These are phyloP conservation scores for Rhynchospora tenuis DNA, from an alignment of 176 grass and related monocot species.

Conservation along the genomic window DNA sequence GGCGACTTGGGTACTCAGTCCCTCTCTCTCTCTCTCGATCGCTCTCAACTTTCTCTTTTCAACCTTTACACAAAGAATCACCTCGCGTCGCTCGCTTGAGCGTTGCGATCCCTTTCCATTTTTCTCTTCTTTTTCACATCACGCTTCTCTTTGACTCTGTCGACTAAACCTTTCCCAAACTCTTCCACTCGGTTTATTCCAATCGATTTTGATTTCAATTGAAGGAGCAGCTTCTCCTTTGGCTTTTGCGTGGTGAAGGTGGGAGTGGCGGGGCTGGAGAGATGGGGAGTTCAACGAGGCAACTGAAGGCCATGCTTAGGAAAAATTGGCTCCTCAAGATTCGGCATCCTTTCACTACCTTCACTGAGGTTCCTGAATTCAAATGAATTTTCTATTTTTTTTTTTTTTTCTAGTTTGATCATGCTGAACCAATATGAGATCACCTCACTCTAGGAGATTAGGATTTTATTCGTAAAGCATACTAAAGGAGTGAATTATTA, in stretches of 20 bases:
- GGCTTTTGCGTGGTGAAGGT: neutral
- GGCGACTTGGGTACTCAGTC: neutral
- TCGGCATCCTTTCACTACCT: slow-evolving; percentile 38
- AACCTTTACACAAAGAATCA: slow-evolving; percentile 3
- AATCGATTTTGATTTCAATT: neutral
- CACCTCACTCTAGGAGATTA: neutral
- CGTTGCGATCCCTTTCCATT: neutral
- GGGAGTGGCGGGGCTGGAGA: neutral
- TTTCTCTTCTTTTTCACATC: neutral
- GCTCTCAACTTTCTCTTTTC: neutral
- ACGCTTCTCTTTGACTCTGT: neutral
- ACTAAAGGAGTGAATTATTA: neutral
- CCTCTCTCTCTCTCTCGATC: neutral
- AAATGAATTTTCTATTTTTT: neutral
- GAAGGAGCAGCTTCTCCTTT: neutral
- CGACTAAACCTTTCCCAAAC: neutral
- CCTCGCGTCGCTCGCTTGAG: neutral
- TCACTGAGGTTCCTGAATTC: slow-evolving; percentile 23
- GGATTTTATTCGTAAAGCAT: neutral
- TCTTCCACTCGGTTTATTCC: neutral
- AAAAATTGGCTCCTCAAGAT: slow-evolving; percentile 53
- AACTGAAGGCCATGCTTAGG: slow-evolving; percentile 40
- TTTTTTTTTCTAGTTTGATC: neutral
- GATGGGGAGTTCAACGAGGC: slow-evolving; percentile 33
- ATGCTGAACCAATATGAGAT: neutral